Evolutionary conservation across 2,329 filamentous ascomycete genomes (phyloP).

Genomic region (Helotiales sp.): DNA sequence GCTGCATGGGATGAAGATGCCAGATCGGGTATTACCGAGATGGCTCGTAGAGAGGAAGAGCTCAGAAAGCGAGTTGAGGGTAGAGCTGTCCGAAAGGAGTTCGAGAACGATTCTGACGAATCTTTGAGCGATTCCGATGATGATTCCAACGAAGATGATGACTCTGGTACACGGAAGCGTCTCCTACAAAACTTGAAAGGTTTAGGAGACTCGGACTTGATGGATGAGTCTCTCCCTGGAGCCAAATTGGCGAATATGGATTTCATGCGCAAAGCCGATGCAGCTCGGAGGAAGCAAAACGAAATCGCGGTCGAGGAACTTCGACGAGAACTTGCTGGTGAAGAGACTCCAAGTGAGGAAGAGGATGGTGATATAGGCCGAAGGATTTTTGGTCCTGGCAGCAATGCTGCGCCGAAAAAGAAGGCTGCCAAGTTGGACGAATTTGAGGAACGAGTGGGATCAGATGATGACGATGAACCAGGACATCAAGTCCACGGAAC

Average conservation of each 20-base stretch:
- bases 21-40: slow-evolving; percentile 65
- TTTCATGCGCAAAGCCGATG: slow-evolving; percentile 93
- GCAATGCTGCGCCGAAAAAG: slow-evolving; percentile 47
- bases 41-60: slow-evolving; percentile 70
- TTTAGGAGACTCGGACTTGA: slow-evolving; percentile 50
- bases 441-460: slow-evolving; percentile 63
- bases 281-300: slow-evolving; percentile 76
- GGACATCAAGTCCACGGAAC: slow-evolving; percentile 33
- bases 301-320: slow-evolving; percentile 76
- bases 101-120: slow-evolving; percentile 53
- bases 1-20: slow-evolving; percentile 73
- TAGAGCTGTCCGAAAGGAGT: slow-evolving; percentile 55
- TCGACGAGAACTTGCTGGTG: slow-evolving; percentile 69
- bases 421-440: slow-evolving; percentile 49
- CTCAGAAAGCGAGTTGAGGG: slow-evolving; percentile 69
- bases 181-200: slow-evolving; percentile 55
- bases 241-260: slow-evolving; percentile 82
- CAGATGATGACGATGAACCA: slow-evolving; percentile 46
- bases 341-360: slow-evolving; percentile 62
- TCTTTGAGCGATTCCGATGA: slow-evolving; percentile 63
- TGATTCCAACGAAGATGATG: slow-evolving; percentile 55
- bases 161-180: slow-evolving; percentile 53
- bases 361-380: slow-evolving; percentile 68
- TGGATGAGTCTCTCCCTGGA: slow-evolving; percentile 56
- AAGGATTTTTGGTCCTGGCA: slow-evolving; percentile 66